Evolutionary conservation across 495 filamentous ascomycete species (phyloP), one percentile per base, ranked within the genome.

Genomic region (Zalerion maritima): DNA sequence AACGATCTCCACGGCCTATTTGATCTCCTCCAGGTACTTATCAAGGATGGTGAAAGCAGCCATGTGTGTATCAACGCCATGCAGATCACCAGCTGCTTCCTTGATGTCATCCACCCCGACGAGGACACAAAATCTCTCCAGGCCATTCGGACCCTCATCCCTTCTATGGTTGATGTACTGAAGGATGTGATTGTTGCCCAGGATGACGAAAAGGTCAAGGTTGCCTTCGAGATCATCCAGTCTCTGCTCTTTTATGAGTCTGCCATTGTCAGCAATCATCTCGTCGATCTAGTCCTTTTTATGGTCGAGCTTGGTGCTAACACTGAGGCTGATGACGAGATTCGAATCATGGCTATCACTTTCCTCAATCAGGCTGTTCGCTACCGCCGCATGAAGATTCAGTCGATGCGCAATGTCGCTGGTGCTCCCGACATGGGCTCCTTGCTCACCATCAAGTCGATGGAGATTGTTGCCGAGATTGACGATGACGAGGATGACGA

Each of bases 201-300:
- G 6, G 76, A 96, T 44, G 87, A 94, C 36, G 86, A 91, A 40
- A 77, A 75, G 36, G 69, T 77, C 28, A 79, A 82, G 54, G 78
- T 87, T 45, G 78, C 77, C 4, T 97, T 97, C 44, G 89, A 97
- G 52, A 86, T 94, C 29, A 94, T 97, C 68, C 91, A 97, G 58
- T 93, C 81, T 18, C 70, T 96, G 35, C 65, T 97, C 18, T 81
- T 81, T 35, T 92, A 81, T 47, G 86, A 96, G 43, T 73, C 78
- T 14, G 67, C 77, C n/a, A 63, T 96, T 17, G 58, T 94, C 15
- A 79, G 74, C 35, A 62, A 67, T 20, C 84, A 94, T 56, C 85
- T 99, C 52, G 79, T 77, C 52, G 80, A 94, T 45, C 64, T 97
- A 17, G 61, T 96, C 26, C 72, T 81, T 37, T 93, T 96, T 62